These are phyloP conservation scores for Penicillium palitans DNA, from an alignment of 2,329 filamentous ascomycete genomes.

Conservation along the genomic window DNA sequence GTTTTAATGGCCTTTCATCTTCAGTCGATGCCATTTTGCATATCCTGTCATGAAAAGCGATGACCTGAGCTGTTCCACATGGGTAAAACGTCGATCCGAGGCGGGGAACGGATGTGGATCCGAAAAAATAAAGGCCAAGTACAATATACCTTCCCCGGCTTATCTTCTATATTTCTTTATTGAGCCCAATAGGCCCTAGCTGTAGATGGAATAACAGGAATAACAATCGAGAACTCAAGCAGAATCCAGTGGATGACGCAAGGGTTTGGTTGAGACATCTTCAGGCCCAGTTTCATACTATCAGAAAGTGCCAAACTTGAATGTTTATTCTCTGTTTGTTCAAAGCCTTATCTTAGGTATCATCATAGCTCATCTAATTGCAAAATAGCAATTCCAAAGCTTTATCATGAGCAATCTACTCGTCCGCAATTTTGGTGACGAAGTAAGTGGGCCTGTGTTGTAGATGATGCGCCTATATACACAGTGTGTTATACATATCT, in stretches of 20 bases:
- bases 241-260: too few species aligned
- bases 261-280: background rate
- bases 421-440: background rate
- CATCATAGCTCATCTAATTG: background rate
- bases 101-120: conserved; percentile 3
- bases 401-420: background rate
- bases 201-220: background rate
- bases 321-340: background rate
- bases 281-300: background rate
- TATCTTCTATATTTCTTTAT: background rate
- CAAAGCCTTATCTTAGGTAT: too few species aligned
- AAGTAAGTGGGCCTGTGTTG: background rate
- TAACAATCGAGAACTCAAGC: too few species aligned
- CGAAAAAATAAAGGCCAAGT: background rate
- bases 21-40: conserved; percentile 12
- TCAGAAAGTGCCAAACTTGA: background rate
- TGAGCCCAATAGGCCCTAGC: fast-evolving
- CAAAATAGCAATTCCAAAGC: background rate
- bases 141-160: background rate
- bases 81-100: background rate
- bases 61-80: background rate
- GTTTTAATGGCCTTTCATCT: conserved; percentile 21
- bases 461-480: background rate
- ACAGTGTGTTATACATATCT: background rate
- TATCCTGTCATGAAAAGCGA: background rate